These are phyloP conservation scores for Candida palmyrensis DNA, from an alignment of 805 yeast species.

Conservation along the genomic window DNA sequence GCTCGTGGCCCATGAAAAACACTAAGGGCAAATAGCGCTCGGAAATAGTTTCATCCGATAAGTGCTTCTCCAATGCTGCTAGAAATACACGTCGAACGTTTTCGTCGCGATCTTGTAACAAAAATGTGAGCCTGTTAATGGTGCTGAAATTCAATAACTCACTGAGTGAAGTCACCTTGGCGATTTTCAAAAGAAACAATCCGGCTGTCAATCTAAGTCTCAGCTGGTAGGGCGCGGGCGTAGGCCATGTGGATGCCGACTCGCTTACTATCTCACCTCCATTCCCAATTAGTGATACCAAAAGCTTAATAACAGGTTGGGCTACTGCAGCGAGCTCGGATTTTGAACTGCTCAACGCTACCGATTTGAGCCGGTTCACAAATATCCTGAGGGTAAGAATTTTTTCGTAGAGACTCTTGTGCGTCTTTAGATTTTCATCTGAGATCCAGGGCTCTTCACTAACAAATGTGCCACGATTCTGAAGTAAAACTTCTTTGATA, in stretches of 20 bases:
- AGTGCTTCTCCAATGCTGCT: slow-evolving; percentile 42
- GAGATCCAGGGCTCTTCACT: slow-evolving; percentile 41
- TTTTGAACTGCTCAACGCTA: slow-evolving; percentile 17
- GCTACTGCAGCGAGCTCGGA: slow-evolving; percentile 41
- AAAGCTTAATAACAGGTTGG: slow-evolving; percentile 61
- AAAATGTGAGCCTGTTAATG: slow-evolving; percentile 47
- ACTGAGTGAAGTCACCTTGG: slow-evolving; percentile 49
- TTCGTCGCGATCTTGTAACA: slow-evolving; percentile 63
- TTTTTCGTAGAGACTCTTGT: slow-evolving; percentile 42
- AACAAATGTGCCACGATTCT: slow-evolving; percentile 33
- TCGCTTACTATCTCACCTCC: slow-evolving; percentile 69
- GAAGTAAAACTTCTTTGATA: slow-evolving; percentile 56
- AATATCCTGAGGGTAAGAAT: slow-evolving; percentile 49
- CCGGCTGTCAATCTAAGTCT: slow-evolving; percentile 69
- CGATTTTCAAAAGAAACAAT: slow-evolving; percentile 55
- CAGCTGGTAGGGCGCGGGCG: slow-evolving; percentile 55
- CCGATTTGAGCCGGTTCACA: slow-evolving; percentile 50
- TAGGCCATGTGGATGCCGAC: slow-evolving; percentile 32
- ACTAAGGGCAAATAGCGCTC: slow-evolving; percentile 62
- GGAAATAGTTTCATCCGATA: slow-evolving; percentile 51
- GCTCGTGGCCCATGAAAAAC: slow-evolving; percentile 76
- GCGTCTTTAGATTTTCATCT: slow-evolving; percentile 18
- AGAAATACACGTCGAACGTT: slow-evolving; percentile 53
- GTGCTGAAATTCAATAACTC: slow-evolving; percentile 47
- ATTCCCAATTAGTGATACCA: slow-evolving; percentile 61